Percentiles rank a stretch among this genome's conserved stretches.
These are phyloP conservation scores for Actinidia chinensis DNA, from an alignment of 179 eudicot species.

Conservation along the genomic window DNA sequence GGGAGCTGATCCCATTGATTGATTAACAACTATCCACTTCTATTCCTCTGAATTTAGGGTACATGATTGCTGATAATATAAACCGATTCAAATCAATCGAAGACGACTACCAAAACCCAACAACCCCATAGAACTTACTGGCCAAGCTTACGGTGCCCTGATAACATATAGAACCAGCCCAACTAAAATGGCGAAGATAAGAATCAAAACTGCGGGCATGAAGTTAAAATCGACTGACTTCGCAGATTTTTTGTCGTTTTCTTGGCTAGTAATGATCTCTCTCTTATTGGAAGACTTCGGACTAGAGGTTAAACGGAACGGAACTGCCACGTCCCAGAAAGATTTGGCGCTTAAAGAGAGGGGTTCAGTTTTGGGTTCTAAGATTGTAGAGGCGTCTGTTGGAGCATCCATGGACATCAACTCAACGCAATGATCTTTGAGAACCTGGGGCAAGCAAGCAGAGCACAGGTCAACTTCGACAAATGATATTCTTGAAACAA, in stretches of 20 bases:
- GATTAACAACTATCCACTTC: background rate
- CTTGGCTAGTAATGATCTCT: conserved; percentile 11
- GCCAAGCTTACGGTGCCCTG: background rate
- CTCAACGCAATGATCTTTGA: conserved; percentile 9
- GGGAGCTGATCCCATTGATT: background rate
- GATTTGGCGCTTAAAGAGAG: conserved; percentile 39
- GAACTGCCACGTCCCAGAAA: conserved; percentile 54
- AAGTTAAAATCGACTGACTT: conserved; percentile 26
- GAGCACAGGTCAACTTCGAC: background rate
- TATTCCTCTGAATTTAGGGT: background rate
- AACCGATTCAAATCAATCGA: background rate
- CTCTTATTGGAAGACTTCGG: conserved; percentile 24
- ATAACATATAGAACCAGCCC: conserved; percentile 41
- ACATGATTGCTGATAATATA: background rate
- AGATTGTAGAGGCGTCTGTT: conserved; percentile 21
- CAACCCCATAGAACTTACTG: background rate
- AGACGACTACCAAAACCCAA: background rate
- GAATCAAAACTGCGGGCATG: conserved; percentile 42
- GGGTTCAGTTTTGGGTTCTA: conserved; percentile 62
- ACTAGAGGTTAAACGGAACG: conserved; percentile 31
- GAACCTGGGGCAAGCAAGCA: conserved; percentile 7
- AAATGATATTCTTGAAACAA: background rate
- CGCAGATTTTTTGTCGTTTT: conserved; percentile 17
- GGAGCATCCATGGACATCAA: conserved; percentile 17
- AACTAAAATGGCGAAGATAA: conserved; percentile 49